A percentile compares a stretch with the other conserved stretches of the same genome.
phyloP scores from a whole-genome alignment of 1,139 yeast genomes.

The Debaryomyces sp. region DNA sequence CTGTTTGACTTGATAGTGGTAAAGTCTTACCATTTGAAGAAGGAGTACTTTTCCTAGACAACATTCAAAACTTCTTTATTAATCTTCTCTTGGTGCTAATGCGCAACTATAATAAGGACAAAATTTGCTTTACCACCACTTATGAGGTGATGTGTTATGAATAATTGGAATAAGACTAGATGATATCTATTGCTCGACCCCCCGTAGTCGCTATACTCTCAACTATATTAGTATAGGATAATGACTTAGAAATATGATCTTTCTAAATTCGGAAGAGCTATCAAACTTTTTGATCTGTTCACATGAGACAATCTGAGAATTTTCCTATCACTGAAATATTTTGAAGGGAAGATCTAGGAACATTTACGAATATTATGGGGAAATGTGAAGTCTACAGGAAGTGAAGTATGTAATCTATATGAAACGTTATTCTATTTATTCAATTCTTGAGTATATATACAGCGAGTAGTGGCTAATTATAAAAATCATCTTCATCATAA shows the following conservation, averaged over 20 bases:
- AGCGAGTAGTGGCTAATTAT: constrained; percentile 33
- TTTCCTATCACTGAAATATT: background rate
- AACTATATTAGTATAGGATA: background rate
- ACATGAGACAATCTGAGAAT: constrained; percentile 2
- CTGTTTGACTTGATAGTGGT: background rate
- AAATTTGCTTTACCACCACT: background rate
- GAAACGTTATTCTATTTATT: background rate
- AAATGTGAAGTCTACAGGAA: background rate
- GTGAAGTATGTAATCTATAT: background rate
- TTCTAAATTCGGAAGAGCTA: background rate
- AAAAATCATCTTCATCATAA: constrained; percentile 44
- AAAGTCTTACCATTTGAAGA: constrained; percentile 4
- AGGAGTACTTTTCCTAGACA: constrained; percentile 17
- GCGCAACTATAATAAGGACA: background rate
- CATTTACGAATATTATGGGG: background rate
- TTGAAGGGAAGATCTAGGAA: background rate
- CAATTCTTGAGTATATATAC: background rate
- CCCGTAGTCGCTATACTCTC: background rate
- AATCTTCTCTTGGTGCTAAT: background rate
- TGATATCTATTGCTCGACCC: background rate
- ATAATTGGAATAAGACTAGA: background rate
- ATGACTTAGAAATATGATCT: background rate
- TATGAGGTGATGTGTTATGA: background rate
- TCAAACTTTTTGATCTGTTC: constrained; percentile 6
- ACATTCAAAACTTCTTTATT: background rate